phyloP scores from a whole-genome alignment of 176 grass and related monocot species.

The Eragrostis curvula region DNA sequence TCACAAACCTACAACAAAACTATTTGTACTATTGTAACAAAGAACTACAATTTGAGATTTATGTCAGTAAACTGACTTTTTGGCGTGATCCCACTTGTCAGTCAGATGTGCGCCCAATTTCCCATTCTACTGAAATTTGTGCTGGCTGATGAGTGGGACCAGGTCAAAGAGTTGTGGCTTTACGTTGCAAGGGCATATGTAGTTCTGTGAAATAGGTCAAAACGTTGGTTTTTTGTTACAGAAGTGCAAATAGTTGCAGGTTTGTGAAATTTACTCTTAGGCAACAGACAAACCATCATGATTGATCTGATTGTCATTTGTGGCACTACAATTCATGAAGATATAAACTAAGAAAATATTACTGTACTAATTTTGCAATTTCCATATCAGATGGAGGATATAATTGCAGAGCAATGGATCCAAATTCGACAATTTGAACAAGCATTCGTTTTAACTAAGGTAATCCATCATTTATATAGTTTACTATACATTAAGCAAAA shows the following conservation, averaged over 20 bases:
- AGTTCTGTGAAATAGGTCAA: background rate
- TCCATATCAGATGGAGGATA: conserved; percentile 76
- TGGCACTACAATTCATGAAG: conserved; percentile 21
- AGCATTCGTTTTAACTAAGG: conserved; percentile 88
- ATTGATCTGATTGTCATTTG: conserved; percentile 14
- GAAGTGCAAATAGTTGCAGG: background rate
- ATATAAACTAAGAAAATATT: conserved; percentile 19
- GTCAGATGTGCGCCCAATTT: background rate
- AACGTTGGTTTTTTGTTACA: background rate
- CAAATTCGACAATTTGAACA: conserved; percentile 91
- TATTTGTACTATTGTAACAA: background rate
- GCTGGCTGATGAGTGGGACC: background rate
- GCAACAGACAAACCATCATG: background rate
- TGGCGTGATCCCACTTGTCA: background rate
- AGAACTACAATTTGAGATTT: background rate
- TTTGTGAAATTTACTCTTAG: background rate
- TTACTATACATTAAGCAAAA: conserved; percentile 18
- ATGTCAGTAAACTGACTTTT: background rate
- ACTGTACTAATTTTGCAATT: conserved; percentile 21
- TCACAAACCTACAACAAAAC: background rate
- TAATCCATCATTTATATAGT: conserved; percentile 49
- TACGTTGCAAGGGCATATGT: background rate
- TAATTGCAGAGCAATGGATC: conserved; percentile 93
- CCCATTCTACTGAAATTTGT: background rate
- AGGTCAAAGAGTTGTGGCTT: background rate